Percentiles rank a stretch among this genome's conserved stretches.
Evolutionary conservation across 1,139 yeast species (phyloP).

Genomic region (Candida buenavistaensis): DNA sequence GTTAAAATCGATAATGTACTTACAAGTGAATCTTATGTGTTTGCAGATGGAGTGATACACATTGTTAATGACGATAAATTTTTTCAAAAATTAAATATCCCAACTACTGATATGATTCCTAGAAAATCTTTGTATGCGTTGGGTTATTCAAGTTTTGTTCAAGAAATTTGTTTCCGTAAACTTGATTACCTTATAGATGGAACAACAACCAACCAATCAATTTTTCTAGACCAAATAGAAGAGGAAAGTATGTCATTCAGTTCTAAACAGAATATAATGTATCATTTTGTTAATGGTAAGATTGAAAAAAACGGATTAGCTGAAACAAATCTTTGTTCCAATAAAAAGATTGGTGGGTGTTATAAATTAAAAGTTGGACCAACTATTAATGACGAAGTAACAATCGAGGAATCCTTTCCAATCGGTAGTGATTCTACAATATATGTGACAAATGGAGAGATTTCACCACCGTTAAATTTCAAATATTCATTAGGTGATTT

Average conservation of each 20-base stretch:
- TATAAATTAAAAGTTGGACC: constrained; percentile 41
- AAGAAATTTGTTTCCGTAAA: constrained; percentile 67
- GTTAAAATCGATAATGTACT: constrained; percentile 14
- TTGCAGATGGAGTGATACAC: constrained; percentile 66
- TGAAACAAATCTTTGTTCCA: constrained; percentile 34
- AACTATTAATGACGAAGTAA: constrained; percentile 43
- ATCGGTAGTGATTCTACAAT: constrained; percentile 56
- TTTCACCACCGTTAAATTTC: constrained; percentile 34
- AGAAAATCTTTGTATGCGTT: constrained; percentile 73
- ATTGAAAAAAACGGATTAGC: constrained; percentile 26
- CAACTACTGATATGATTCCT: constrained; percentile 54
- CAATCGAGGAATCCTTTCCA: constrained; percentile 47
- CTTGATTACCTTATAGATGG: constrained; percentile 60
- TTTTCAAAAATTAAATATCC: constrained; percentile 28
- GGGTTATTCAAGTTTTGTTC: constrained; percentile 64
- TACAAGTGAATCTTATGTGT: constrained; percentile 41
- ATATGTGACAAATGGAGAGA: constrained; percentile 61
- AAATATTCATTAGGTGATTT: constrained; percentile 40
- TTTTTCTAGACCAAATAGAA: constrained; percentile 55
- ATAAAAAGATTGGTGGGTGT: constrained; percentile 42
- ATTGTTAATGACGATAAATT: constrained; percentile 43
- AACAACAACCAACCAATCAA: constrained; percentile 48
- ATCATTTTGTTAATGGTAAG: constrained; percentile 65
- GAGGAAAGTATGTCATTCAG: constrained; percentile 29
- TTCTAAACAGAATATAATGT: constrained; percentile 45